phyloP scores from a whole-genome alignment of 2,329 filamentous ascomycete genomes.

The Periconia sp. region DNA sequence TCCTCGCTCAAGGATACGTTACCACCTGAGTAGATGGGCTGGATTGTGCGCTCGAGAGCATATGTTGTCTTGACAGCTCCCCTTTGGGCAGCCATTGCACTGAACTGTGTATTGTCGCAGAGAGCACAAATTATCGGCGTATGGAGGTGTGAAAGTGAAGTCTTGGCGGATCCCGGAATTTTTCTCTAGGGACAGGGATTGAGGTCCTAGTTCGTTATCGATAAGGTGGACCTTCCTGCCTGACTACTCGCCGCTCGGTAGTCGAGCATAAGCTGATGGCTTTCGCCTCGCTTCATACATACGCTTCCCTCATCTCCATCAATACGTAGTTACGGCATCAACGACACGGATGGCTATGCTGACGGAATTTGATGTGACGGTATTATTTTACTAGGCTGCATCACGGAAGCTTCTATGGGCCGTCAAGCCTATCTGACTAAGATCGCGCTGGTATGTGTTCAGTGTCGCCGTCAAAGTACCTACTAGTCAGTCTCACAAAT shows the following conservation, averaged over 20 bases:
- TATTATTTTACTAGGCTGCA: not conserved
- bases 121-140: too few species aligned
- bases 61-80: conserved; percentile 80
- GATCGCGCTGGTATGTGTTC: conserved; percentile 38
- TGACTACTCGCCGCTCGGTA: not conserved
- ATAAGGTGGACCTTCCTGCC: conserved; percentile 15
- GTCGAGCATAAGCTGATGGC: too few species aligned
- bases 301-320: not conserved
- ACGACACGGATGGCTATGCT: not conserved
- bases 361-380: not conserved
- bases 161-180: conserved; percentile 18
- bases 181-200: conserved; percentile 14
- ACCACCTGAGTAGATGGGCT: conserved; percentile 92
- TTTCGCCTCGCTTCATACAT: not conserved
- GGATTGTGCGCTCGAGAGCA: conserved; percentile 77
- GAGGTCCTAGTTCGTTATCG: conserved; percentile 26
- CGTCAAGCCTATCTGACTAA: conserved; percentile 41
- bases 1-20: conserved; percentile 79
- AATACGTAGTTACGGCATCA: too few species aligned
- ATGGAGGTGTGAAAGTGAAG: too few species aligned
- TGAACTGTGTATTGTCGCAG: conserved; percentile 1
- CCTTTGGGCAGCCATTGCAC: conserved; percentile 54
- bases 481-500: not conserved
- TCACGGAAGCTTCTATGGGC: conserved; percentile 25
- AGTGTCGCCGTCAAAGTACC: not conserved